Conservation (phyloP, 116 monocot genomes). For the Phalaenopsis hybrid region DNA sequence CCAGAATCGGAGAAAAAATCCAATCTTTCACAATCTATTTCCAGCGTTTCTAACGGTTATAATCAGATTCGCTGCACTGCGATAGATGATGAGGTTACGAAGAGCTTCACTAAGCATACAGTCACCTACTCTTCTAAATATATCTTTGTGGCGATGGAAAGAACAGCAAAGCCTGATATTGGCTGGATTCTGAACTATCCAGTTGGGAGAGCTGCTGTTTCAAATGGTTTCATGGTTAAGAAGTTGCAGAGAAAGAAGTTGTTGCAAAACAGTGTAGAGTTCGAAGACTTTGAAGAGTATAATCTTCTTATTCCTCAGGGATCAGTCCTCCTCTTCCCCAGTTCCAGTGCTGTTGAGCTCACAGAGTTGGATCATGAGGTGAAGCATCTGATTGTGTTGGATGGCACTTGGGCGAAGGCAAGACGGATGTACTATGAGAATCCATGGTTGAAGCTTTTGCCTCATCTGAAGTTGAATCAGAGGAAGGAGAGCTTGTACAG, state of each 20-base stretch:
- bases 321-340: conserved; percentile 62
- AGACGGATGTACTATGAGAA: conserved; percentile 86
- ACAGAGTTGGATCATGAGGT: conserved; percentile 54
- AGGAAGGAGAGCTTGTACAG: conserved; percentile 66
- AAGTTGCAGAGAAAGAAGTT: conserved; percentile 43
- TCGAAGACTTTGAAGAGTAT: conserved; percentile 50
- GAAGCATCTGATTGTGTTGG: conserved; percentile 72
- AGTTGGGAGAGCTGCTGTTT: conserved; percentile 22
- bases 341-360: conserved; percentile 31
- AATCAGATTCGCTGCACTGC: too few relatives aligned
- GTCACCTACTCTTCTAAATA: conserved; percentile 25
- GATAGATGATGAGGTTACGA: conserved; percentile 4
- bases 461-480: conserved; percentile 52
- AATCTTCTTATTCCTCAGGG: conserved; percentile 49
- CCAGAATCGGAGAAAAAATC: not conserved
- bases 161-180: conserved; percentile 48
- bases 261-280: conserved; percentile 7
- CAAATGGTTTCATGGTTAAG: conserved; percentile 43
- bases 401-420: conserved; percentile 89
- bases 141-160: conserved; percentile 39
- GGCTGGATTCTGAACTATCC: conserved; percentile 28
- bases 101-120: conserved; percentile 22
- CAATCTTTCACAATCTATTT: not conserved
- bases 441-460: conserved; percentile 79
- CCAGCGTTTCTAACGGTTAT: too few relatives aligned